These are phyloP conservation scores for Papiliotrema fonsecae DNA, from an alignment of 1,284 basidiomycete species.

Conservation along the genomic window DNA sequence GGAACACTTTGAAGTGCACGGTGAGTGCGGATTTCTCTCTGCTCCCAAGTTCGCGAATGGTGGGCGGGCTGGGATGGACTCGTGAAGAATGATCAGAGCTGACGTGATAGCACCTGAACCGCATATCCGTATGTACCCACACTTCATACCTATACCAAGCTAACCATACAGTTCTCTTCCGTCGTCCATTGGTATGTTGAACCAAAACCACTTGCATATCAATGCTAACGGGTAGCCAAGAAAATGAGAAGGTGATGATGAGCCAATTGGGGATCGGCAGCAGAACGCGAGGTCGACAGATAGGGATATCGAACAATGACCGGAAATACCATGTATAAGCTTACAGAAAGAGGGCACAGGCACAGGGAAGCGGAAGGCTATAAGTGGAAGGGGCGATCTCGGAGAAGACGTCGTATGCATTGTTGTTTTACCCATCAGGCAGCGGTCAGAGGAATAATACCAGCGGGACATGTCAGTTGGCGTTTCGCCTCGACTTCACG, in stretches of 20 bases:
- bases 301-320: background rate
- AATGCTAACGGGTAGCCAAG: slow-evolving; percentile 3
- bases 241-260: slow-evolving; percentile 2
- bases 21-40: slow-evolving; percentile 53
- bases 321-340: too few relatives aligned
- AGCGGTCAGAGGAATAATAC: too few relatives aligned
- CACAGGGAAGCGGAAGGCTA: too few relatives aligned
- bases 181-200: slow-evolving; percentile 49
- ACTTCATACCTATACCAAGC: background rate
- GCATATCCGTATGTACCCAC: slow-evolving; percentile 35
- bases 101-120: slow-evolving; percentile 38
- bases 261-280: background rate
- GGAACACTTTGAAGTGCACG: slow-evolving; percentile 97
- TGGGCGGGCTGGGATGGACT: background rate
- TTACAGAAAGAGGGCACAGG: too few relatives aligned
- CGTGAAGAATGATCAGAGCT: slow-evolving; percentile 28
- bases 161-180: slow-evolving; percentile 47
- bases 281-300: background rate
- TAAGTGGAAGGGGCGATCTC: too few relatives aligned
- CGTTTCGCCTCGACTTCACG: too few relatives aligned
- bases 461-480: too few relatives aligned
- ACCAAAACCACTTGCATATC: background rate
- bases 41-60: slow-evolving; percentile 29
- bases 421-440: too few relatives aligned
- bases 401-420: too few relatives aligned